phyloP scores from a whole-genome alignment of 768 basidiomycete species.

The Mrakia hoshinonis region DNA sequence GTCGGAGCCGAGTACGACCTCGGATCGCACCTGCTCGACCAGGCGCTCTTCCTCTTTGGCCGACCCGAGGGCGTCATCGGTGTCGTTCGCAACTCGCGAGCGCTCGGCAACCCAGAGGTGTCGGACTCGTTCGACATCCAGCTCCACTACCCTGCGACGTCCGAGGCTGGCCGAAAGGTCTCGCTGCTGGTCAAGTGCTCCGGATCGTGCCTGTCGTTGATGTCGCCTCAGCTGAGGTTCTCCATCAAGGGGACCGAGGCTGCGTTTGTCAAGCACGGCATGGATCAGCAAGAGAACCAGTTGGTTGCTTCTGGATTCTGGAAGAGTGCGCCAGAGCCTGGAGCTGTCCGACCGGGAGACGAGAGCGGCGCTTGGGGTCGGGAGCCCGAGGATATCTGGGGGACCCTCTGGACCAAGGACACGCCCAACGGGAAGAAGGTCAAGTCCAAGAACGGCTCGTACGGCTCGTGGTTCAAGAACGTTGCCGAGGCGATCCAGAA shows the following conservation, averaged over 20 bases:
- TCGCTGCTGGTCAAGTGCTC: constrained; percentile 61
- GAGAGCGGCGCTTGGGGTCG: constrained; percentile 42
- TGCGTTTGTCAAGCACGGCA: constrained; percentile 63
- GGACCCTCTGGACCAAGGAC: constrained; percentile 46
- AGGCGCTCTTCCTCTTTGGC: constrained; percentile 66
- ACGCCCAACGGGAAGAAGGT: constrained; percentile 47
- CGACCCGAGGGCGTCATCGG: constrained; percentile 60
- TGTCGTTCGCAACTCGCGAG: constrained; percentile 60
- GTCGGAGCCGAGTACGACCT: constrained; percentile 67
- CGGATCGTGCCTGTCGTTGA: constrained; percentile 60
- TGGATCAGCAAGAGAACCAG: constrained; percentile 72
- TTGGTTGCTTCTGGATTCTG: constrained; percentile 44
- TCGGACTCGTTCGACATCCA: constrained; percentile 42
- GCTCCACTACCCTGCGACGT: constrained; percentile 36
- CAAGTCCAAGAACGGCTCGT: background rate
- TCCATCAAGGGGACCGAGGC: constrained; percentile 56
- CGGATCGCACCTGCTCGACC: constrained; percentile 66
- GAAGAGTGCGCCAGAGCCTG: constrained; percentile 45
- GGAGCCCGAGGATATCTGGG: constrained; percentile 56
- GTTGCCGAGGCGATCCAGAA: constrained; percentile 49
- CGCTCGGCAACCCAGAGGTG: constrained; percentile 39
- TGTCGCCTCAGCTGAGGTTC: constrained; percentile 60
- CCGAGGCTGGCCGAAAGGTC: constrained; percentile 27
- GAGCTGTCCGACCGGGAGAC: background rate
- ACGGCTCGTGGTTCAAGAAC: constrained; percentile 48